Base-by-base conservation (phyloP, 257 asterid genomes). In the Lycium barbarum region DNA sequence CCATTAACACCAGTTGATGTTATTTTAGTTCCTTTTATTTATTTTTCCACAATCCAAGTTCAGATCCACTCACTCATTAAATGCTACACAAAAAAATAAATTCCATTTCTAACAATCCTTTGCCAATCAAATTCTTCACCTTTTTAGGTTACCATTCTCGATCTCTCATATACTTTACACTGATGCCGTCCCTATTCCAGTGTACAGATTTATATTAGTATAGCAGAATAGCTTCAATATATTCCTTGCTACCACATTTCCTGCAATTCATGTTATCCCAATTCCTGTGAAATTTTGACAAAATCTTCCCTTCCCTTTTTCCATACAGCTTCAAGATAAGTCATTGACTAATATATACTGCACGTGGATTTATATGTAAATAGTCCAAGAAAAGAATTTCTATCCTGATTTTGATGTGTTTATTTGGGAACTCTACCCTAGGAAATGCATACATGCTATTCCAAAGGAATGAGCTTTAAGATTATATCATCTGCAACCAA, bases 41-140 rank as follows among this genome's bases (percentile, higher is more conserved):
- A 0, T 26, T 26, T 6, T 76, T 45, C 26, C 2, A 2, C 15
- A 14, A 68, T 68, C 22, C 53, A 38, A 68, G 78, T 68, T 38
- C 78, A 43, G 17, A 51, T 51, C 61, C 61, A 73, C 22, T 76
- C 47, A 7, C 38, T 76, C 7, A 49, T 51, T 51, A 51, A 49
- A 76, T 76, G 20, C 81, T 51, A 51, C 12, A 76, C 22, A 76
- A 76, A 26, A 76, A 76, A 76, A 26, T 3, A 76, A 51, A 4
- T 26, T 51, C 47, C 65, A 76, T 51, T 13, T 20, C 7, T 12
- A 45, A 45, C n/a, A 45, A 73, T 73, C 18, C 7, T 73, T 47
- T 11, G 17, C 12, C 12, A 45, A 47, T 73, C 38, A 47, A 45
- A 11, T 47, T 73, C 0, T 45, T 73, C 59, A 51, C 45, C 20